Evolutionary conservation across 352 stramenopile genomes (phyloP).

Genomic region (Phytophthora cryptogea): DNA sequence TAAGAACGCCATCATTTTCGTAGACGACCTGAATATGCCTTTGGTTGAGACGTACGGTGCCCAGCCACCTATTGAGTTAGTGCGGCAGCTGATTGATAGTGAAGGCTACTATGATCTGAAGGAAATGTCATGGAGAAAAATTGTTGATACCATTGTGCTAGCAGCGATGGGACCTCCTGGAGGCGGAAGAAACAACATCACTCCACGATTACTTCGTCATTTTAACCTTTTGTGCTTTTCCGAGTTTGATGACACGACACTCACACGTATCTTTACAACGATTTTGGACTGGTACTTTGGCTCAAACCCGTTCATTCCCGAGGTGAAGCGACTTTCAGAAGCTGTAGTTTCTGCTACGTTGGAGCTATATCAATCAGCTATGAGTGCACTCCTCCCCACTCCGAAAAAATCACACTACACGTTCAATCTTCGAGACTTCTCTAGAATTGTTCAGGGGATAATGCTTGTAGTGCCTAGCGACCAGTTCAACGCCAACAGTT

Average conservation of each 20-base stretch:
- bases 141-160: constrained; percentile 91
- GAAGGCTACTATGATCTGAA: constrained; percentile 94
- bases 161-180: constrained; percentile 92
- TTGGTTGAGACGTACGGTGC: constrained; percentile 93
- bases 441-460: constrained; percentile 92
- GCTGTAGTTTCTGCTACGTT: constrained; percentile 90
- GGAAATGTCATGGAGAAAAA: constrained; percentile 91
- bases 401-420: constrained; percentile 96
- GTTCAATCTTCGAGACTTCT: constrained; percentile 96
- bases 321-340: constrained; percentile 77
- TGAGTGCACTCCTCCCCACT: constrained; percentile 89
- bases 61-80: constrained; percentile 92
- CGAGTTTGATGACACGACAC: constrained; percentile 93
- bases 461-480: constrained; percentile 90
- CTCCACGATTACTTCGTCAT: constrained; percentile 89
- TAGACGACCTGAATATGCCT: constrained; percentile 97
- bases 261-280: constrained; percentile 93
- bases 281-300: constrained; percentile 91
- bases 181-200: constrained; percentile 91
- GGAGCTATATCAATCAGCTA: constrained; percentile 89
- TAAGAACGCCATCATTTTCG: constrained; percentile 89
- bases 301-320: constrained; percentile 58
- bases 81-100: constrained; percentile 91
- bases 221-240: constrained; percentile 95
- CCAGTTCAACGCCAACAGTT: constrained; percentile 72